Base-by-base conservation (phyloP, 805 yeast species). In the Yamadazyma laniorum region DNA sequence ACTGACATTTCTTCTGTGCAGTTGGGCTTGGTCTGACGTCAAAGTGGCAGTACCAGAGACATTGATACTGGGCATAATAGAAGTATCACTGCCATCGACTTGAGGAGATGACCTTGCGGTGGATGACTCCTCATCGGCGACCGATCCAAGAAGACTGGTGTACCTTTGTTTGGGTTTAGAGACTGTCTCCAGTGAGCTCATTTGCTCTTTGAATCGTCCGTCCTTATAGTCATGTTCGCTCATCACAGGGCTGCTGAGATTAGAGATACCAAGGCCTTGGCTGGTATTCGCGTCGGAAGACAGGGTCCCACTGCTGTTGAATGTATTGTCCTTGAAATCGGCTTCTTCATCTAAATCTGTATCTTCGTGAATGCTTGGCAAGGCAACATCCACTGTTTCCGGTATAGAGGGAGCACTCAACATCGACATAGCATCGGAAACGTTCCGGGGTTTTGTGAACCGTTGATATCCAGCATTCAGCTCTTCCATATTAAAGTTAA, bases 351-450 rank as follows among this genome's bases (percentile, higher is more conserved):
- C 56, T 29, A 41, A 48, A 37, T 55, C 62, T 21, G 57, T 48
- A 34, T 55, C 63, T 35, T 64, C 72, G 25, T 49, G 34, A 16
- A 63, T 63, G 31, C 62, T 53, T 47, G 78, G 66, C 46, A 68
- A 37, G 5, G 60, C 47, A 33, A 64, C 58, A 49, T 64, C 59
- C 41, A 70, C 48, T 29, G 64, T 74, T 44, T 63, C 77, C 31
- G 61, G 73, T 7, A 68, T 65, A 38, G 61, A 72, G 29, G 53
- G 32, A 1, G 58, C 49, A 34, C 65, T 61, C 7, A 50, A 29
- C 32, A 50, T 45, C 6, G 61, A 56, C 18, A 37, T 34, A 3
- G 40, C 50, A 19, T 55, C 56, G 8, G 58, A 51, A 2, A 44
- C 45, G 4, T 49, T 43, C 14, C 60, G 47, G 31, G 48, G 39